phyloP scores from a whole-genome alignment of 2,329 filamentous ascomycete species.

The Xylariaceae sp. region DNA sequence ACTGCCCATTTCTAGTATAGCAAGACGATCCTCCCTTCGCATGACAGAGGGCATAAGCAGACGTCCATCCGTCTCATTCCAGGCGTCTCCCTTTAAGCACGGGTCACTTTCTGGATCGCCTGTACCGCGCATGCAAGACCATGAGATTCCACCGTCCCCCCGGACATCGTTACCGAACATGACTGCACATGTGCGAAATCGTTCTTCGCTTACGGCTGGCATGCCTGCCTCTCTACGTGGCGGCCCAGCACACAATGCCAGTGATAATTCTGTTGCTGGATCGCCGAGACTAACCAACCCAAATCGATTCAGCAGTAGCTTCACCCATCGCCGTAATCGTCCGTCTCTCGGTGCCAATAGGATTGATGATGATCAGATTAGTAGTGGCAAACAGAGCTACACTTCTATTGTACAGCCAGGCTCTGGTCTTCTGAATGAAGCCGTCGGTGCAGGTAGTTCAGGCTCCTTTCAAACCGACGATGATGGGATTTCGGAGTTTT shows the following conservation, averaged over 20 bases:
- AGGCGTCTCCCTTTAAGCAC: slow-evolving; percentile 77
- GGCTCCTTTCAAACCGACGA: slow-evolving; percentile 70
- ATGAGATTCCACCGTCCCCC: slow-evolving; percentile 51
- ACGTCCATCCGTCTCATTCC: slow-evolving; percentile 81
- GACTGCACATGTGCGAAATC: slow-evolving; percentile 58
- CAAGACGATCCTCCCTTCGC: slow-evolving; percentile 36
- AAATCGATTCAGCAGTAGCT: slow-evolving; percentile 90
- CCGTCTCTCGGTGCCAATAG: slow-evolving; percentile 70
- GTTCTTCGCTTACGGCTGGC: slow-evolving; percentile 67
- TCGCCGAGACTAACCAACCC: slow-evolving; percentile 75
- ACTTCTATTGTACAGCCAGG: slow-evolving; percentile 66
- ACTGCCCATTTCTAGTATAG: slow-evolving; percentile 43
- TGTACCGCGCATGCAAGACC: slow-evolving; percentile 44
- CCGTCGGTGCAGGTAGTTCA: slow-evolving; percentile 60
- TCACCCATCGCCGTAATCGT: slow-evolving; percentile 75
- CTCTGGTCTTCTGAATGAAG: slow-evolving; percentile 72
- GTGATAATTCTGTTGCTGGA: slow-evolving; percentile 62
- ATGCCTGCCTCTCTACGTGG: slow-evolving; percentile 69
- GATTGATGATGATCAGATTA: slow-evolving; percentile 66
- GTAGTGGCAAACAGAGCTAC: slow-evolving; percentile 74
- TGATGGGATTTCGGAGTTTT: slow-evolving; percentile 87
- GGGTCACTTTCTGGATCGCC: slow-evolving; percentile 91
- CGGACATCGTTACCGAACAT: slow-evolving; percentile 45
- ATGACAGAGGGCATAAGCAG: slow-evolving; percentile 53
- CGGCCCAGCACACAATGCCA: slow-evolving; percentile 53